Evolutionary conservation across 208 protist species (phyloP), one percentile per base, ranked within the genome.

Genomic region (Trypanosoma vivax): DNA sequence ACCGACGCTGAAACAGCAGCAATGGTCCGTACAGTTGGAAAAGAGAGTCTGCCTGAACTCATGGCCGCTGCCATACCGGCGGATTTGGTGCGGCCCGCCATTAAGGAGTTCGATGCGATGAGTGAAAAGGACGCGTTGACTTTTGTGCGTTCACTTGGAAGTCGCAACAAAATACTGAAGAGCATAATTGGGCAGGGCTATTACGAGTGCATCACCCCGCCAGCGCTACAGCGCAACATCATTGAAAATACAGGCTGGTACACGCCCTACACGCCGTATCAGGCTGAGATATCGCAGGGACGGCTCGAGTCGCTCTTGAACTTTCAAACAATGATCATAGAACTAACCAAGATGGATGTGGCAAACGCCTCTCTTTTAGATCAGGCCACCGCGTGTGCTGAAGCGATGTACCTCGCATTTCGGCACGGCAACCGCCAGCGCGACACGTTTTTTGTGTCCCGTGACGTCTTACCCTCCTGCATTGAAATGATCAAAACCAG

Each of bases 201-300:
- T 76, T 95, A 98, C 70, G 85, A 88, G 50, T 94, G 79, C 27
- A 81, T 93, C 16, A 79, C 83, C 19, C 95, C 96, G 6, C 51
- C 78, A 14, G 93, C 95, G 0, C 97, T 99, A 55, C 58, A 97
- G 66, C 79, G 97, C 45, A 98, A 99, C 62, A 72, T 99, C 23
- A 61, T 99, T 52, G 95, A 99, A 76, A 99, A 98, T 60, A 97
- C 97, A 39, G 93, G 86, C 27, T 99, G 97, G 97, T 99, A 99
- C 77, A 99, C 97, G 6, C 95, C 96, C 28, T 99, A 99, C 75
- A 99, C 97, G 18, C 97, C 97, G 6, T 99, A 98, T 75, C 87
- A 96, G 69, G 83, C 93, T 5, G 94, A 97, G 53, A 96, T 98
- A 29, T 79, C 83, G 21, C 96, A 99, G 79, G 97, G 97, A 6